Base-by-base conservation (phyloP, 2,329 filamentous ascomycete genomes). In the Samsoniella hepiali region DNA sequence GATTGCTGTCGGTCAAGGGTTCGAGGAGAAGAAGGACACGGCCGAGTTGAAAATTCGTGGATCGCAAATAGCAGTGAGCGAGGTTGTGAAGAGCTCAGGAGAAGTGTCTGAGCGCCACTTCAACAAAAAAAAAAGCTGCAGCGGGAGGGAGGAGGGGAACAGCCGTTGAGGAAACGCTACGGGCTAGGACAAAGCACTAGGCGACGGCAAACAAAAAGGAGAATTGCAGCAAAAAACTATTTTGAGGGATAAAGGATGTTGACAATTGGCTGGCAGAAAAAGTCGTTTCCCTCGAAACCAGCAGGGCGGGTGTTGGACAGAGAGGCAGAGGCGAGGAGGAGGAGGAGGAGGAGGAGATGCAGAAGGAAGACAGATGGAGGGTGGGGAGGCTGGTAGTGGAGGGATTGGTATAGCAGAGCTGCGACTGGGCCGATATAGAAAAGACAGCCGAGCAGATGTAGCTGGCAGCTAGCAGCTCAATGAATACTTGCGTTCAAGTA, bases 51-150 rank as follows among this genome's bases (percentile, higher is more conserved):
- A 32, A 13, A 22, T 55, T 53, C 17, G 59, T 56, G 32, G 10
- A 22, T 40, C 34, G 32, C 31, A 3, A 29, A 45, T 29, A 27
- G 40, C 15, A 32, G 31, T 15, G 49, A 38, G 51, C 45, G 51
- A 56, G 22, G 22, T 62, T 47, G 59, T 32, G 31, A 31, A 50
- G 49, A 47, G 59, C 51, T 62, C 50, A 62, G 59, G 59, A 62
- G 59, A 62, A 38, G 59, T 61, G 59, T 62, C 59, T 62, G 59
- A 62, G 59, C 50, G 51, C 59, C 51, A 56, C 40, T 56, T 31
- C 9, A 13, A 29, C 53, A 56, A 22, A 13, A 44, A 54, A 60
- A 62, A 62, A 62, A 38, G 53, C 45, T 51, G 57, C 45, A 17
- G 49, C 11, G 17, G 38, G 27, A n/a, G n/a, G 27, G 49, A 53